Percentiles rank a stretch among this genome's conserved stretches.
Conservation (phyloP, 2,329 filamentous ascomycete genomes). For the Fusarium chaquense region DNA sequence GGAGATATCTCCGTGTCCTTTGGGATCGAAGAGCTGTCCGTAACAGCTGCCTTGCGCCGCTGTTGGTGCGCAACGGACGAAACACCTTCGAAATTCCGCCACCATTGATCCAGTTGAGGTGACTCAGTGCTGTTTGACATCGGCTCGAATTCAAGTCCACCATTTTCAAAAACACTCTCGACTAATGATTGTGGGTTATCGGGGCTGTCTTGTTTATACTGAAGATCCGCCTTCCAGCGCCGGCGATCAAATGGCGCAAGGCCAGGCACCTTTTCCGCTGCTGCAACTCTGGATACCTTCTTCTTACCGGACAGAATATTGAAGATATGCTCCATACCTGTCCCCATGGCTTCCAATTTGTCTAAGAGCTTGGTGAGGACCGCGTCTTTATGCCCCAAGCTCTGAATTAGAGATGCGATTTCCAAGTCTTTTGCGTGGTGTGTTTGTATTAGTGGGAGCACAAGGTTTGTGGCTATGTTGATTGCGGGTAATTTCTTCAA, state of each 20-base stretch:
- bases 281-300: constrained; percentile 58
- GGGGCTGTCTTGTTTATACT: constrained; percentile 42
- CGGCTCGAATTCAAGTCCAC: constrained; percentile 49
- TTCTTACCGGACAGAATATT: constrained; percentile 62
- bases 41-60: constrained; percentile 27
- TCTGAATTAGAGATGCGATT: constrained; percentile 57
- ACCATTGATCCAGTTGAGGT: constrained; percentile 61
- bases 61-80: constrained; percentile 41
- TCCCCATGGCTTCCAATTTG: constrained; percentile 65
- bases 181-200: constrained; percentile 55
- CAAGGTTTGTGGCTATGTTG: constrained; percentile 61
- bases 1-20: too few relatives aligned
- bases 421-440: constrained; percentile 57
- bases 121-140: constrained; percentile 51
- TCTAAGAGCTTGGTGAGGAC: constrained; percentile 64
- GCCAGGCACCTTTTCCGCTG: constrained; percentile 63
- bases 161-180: constrained; percentile 56
- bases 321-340: constrained; percentile 66
- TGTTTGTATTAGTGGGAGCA: constrained; percentile 64
- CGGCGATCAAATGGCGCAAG: constrained; percentile 61
- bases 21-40: constrained; percentile 24
- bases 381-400: constrained; percentile 64
- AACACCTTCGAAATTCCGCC: constrained; percentile 57
- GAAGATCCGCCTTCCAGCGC: constrained; percentile 54
- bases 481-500: constrained; percentile 61